A percentile compares a stretch with the other conserved stretches of the same genome.
Conservation (phyloP, 495 filamentous ascomycete species). For the Daldinia caldariorum region DNA sequence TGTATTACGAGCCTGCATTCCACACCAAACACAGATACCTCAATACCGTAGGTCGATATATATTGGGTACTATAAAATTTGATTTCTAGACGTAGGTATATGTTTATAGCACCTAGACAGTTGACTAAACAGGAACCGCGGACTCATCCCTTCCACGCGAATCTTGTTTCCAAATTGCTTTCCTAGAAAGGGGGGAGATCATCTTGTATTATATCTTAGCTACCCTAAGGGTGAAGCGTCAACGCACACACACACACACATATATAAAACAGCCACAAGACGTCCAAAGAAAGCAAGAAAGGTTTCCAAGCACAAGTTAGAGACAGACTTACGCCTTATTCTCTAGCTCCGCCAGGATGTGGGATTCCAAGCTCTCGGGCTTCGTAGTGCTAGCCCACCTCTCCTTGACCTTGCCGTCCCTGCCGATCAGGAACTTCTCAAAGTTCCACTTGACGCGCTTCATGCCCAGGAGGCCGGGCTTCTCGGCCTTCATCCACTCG, state of each 20-base stretch:
- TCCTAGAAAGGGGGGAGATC: not conserved
- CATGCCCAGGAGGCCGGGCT: slow-evolving; percentile 83
- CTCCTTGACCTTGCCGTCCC: slow-evolving; percentile 81
- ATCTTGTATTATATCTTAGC: slow-evolving; percentile 1
- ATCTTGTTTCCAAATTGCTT: not conserved
- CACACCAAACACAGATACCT: not conserved
- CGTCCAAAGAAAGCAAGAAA: not conserved
- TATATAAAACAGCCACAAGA: not conserved
- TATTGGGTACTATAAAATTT: not conserved
- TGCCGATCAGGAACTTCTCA: slow-evolving; percentile 94
- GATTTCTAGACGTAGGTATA: not conserved
- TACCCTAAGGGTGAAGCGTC: not conserved
- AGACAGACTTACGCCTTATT: slow-evolving; percentile 45
- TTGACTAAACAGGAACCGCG: not conserved
- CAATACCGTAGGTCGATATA: not conserved
- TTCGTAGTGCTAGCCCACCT: slow-evolving; percentile 88
- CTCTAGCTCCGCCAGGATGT: slow-evolving; percentile 73
- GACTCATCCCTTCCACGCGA: not conserved
- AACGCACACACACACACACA: slow-evolving; percentile 6
- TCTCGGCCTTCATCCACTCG: slow-evolving; percentile 87
- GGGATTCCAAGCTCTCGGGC: slow-evolving; percentile 78
- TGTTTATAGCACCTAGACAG: no score
- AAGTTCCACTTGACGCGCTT: slow-evolving; percentile 97
- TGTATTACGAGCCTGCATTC: not conserved
- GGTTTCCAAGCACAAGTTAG: slow-evolving; percentile 5